A percentile compares a stretch with the other conserved stretches of the same genome.
These are phyloP conservation scores for Carallia pectinifolia DNA, from an alignment of 345 rosid genomes.

Conservation along the genomic window DNA sequence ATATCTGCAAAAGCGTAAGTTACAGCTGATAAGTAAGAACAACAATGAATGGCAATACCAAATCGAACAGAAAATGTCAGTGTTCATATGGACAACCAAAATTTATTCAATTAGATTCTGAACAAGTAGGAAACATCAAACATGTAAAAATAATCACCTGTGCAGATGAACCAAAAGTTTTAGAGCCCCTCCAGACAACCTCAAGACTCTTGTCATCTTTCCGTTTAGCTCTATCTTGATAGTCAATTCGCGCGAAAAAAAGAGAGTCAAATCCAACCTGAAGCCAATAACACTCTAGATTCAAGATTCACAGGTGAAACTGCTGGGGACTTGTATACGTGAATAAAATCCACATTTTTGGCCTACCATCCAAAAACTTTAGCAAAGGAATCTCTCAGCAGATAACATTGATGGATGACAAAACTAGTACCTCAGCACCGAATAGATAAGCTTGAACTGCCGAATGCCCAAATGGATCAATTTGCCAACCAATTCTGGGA, in stretches of 20 bases:
- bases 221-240: conserved; percentile 54
- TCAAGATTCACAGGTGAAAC: not conserved
- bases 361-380: not conserved
- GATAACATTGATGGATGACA: not conserved
- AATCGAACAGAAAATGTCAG: not conserved
- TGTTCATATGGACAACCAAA: not conserved
- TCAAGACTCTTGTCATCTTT: conserved; percentile 47
- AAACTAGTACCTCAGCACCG: conserved; percentile 34
- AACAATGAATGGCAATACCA: not conserved
- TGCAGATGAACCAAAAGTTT: conserved; percentile 49
- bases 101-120: not conserved
- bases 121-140: conserved; percentile 1
- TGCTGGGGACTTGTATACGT: not conserved
- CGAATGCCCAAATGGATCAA: conserved; percentile 16
- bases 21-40: not conserved
- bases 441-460: conserved; percentile 13
- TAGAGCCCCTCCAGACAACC: conserved; percentile 51
- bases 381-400: not conserved
- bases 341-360: not conserved
- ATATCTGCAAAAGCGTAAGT: conserved; percentile 32
- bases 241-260: conserved; percentile 50
- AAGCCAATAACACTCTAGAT: conserved; percentile 4
- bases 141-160: conserved; percentile 29
- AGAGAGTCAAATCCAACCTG: conserved; percentile 60
- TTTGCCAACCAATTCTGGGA: conserved; percentile 15